Conservation (phyloP, 768 basidiomycete species). For the Hygrocybe punicea region DNA sequence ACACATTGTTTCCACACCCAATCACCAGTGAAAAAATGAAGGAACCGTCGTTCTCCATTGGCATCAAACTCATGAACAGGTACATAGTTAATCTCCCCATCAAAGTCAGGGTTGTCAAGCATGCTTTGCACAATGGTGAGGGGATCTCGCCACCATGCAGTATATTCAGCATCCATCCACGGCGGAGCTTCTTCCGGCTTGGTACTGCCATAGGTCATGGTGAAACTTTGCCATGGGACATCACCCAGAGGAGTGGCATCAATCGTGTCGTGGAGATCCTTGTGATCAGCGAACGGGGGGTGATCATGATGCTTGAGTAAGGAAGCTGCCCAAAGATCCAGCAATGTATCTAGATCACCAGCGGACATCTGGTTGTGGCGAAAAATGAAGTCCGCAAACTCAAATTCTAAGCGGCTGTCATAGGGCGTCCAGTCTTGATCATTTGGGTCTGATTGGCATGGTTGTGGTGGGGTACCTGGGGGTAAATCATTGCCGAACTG, state of each 20-base stretch:
- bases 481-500: constrained; percentile 4
- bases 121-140: constrained; percentile 24
- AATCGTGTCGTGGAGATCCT: constrained; percentile 24
- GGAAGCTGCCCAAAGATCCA: constrained; percentile 24
- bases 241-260: constrained; percentile 23
- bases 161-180: constrained; percentile 32
- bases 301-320: not conserved
- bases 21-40: constrained; percentile 41
- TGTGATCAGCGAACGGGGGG: constrained; percentile 21
- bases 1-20: constrained; percentile 40
- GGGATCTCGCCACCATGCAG: constrained; percentile 35
- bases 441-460: too few relatives aligned
- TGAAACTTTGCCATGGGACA: constrained; percentile 26
- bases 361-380: constrained; percentile 20
- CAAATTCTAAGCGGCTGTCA: constrained; percentile 2
- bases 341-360: constrained; percentile 22
- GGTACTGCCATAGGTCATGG: constrained; percentile 15
- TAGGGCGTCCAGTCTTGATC: constrained; percentile 6
- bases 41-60: constrained; percentile 22
- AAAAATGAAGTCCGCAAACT: constrained; percentile 15
- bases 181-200: constrained; percentile 19
- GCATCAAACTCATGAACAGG: constrained; percentile 27
- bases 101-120: constrained; percentile 36
- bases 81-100: constrained; percentile 30
- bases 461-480: constrained; percentile 3